These are phyloP conservation scores for Poronia punctata DNA, from an alignment of 495 filamentous ascomycete genomes.

Conservation along the genomic window DNA sequence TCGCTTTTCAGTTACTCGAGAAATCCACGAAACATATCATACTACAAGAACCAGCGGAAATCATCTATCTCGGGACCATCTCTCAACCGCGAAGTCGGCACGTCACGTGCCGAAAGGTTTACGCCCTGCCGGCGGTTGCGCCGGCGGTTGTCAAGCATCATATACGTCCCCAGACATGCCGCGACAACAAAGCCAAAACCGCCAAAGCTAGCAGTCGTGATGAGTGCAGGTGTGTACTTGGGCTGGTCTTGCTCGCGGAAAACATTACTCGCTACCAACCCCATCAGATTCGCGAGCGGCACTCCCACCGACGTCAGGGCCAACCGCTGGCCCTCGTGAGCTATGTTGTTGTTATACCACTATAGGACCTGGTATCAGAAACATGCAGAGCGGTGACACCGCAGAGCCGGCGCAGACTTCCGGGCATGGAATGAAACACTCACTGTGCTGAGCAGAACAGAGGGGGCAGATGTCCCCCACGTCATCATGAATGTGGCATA, in stretches of 20 bases:
- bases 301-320: conserved; percentile 67
- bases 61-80: conserved; percentile 59
- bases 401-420: not conserved
- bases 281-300: conserved; percentile 76
- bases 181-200: conserved; percentile 55
- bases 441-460: conserved; percentile 45
- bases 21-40: not conserved
- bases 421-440: conserved; percentile 17
- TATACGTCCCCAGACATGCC: conserved; percentile 52
- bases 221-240: conserved; percentile 66
- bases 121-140: conserved; percentile 56
- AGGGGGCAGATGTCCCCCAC: conserved; percentile 58
- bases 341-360: conserved; percentile 79
- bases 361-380: conserved; percentile 1
- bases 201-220: conserved; percentile 68
- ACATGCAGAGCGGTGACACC: not conserved
- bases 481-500: conserved; percentile 81
- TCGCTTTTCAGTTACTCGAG: not conserved
- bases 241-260: conserved; percentile 66
- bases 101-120: conserved; percentile 53
- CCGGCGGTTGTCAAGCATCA: conserved; percentile 63
- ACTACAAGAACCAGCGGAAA: conserved; percentile 64
- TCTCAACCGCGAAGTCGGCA: conserved; percentile 59
- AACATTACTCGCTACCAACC: conserved; percentile 64
- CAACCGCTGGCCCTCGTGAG: conserved; percentile 65